Conservation (phyloP, 2,329 filamentous ascomycete species). For the Phaeosphaeriaceae sp. region DNA sequence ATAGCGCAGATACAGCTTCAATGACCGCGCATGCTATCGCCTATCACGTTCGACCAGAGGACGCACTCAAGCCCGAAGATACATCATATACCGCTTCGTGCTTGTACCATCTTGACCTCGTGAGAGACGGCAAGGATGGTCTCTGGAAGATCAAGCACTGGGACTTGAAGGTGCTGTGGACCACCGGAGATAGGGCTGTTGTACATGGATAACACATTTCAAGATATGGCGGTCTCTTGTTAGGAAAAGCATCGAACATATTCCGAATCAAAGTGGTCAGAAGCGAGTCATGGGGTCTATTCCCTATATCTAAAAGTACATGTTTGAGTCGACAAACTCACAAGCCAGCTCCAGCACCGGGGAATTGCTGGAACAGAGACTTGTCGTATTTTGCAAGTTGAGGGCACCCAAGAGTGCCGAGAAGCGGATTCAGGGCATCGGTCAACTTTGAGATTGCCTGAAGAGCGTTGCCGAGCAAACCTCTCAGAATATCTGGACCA, state of each 20-base stretch:
- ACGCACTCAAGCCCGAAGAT: conserved; percentile 24
- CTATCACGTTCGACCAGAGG: conserved; percentile 29
- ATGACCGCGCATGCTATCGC: conserved; percentile 28
- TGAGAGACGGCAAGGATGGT: conserved; percentile 22
- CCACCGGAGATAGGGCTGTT: conserved; percentile 19
- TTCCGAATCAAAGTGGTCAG: no score
- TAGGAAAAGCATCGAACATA: no score
- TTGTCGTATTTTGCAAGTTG: background rate
- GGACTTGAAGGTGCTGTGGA: conserved; percentile 29
- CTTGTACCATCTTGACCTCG: conserved; percentile 28
- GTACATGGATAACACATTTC: background rate
- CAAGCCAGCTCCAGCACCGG: background rate
- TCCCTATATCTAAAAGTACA: background rate
- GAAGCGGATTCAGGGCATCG: background rate
- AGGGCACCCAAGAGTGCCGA: background rate
- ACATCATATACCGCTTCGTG: conserved; percentile 27
- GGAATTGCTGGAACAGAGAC: background rate
- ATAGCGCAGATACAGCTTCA: conserved; percentile 21
- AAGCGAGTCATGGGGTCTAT: no score
- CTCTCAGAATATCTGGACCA: background rate
- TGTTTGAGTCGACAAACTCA: no score
- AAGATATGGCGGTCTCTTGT: no score
- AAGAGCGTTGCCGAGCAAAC: background rate
- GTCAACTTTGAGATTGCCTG: background rate
- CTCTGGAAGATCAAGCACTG: conserved; percentile 40